Evolutionary conservation across 345 rosid species (phyloP), one percentile per base, ranked within the genome.

Genomic region (Gossypium longicalyx): DNA sequence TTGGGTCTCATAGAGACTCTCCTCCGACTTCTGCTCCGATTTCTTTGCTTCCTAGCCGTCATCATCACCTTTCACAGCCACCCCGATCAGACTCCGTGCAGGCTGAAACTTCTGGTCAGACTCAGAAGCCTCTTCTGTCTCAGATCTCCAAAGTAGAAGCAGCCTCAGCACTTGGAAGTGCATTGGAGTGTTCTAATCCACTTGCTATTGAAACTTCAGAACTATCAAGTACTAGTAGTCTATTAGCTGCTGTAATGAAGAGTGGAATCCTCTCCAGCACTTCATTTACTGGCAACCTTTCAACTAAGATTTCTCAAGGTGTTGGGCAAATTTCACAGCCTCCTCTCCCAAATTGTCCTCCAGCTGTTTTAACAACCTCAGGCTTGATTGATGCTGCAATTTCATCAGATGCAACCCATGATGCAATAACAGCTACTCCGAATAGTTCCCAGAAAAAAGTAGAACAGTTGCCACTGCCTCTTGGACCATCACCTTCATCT

Each of bases 221-320:
- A 53, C 84, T 78, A 81, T 78, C 86, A 3, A 90, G 82, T 80
- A 85, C 89, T 23, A 86, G 91, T 78, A 85, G 87, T 80, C 86
- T 90, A 80, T 80, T 91, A 82, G 89, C 89, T 69, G 89, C 97
- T 60, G 91, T 89, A 79, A 81, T 87, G 79, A 91, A 88, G 77
- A 89, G 86, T 84, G 98, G 93, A 69, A 80, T 88, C 77, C 86
- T 92, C 66, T 80, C 90, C 66, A 83, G 57, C 56, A 72, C 70
- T 74, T 71, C 86, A 62, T 70, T 78, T 49, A 17, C 80, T 57
- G 72, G 78, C 78, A 83, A 76, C 25, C 60, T 75, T 29, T 78
- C 88, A 57, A 83, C 59, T 22, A 79, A 49, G 65, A 77, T 52
- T 67, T 77, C 72, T 60, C 83, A 71, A 76, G 85, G 77, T 53